Evolutionary conservation across 805 yeast genomes (phyloP).

Genomic region (Spathaspora hagerdaliae): DNA sequence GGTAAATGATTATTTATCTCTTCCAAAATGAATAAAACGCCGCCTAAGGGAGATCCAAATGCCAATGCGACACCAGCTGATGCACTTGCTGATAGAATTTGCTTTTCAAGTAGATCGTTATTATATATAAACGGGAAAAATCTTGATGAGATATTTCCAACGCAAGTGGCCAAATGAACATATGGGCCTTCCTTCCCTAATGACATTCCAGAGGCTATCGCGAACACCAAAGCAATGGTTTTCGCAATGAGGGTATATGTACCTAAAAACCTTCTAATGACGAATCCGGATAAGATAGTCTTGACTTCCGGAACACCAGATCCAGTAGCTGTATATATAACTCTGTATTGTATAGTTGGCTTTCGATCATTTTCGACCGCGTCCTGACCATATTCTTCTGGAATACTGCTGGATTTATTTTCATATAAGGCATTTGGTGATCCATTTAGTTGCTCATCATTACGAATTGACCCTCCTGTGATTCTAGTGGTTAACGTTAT

Average conservation of each 20-base stretch:
- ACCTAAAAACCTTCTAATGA: slow-evolving; percentile 51
- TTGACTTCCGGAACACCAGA: slow-evolving; percentile 63
- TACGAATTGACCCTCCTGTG: slow-evolving; percentile 11
- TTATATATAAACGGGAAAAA: slow-evolving; percentile 40
- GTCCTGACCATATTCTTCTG: not conserved
- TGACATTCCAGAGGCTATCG: slow-evolving; percentile 55
- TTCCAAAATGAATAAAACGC: slow-evolving; percentile 52
- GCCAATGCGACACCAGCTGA: slow-evolving; percentile 59
- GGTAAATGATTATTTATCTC: slow-evolving; percentile 55
- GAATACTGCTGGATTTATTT: not conserved
- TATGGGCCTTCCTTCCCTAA: slow-evolving; percentile 63
- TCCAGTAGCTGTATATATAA: slow-evolving; percentile 51
- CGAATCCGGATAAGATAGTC: slow-evolving; percentile 56
- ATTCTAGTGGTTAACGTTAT: slow-evolving; percentile 46
- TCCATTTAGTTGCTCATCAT: not conserved
- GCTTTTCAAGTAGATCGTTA: slow-evolving; percentile 50
- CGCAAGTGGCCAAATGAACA: slow-evolving; percentile 57
- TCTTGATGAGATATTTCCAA: slow-evolving; percentile 51
- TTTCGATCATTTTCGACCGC: not conserved
- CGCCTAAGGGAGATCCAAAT: slow-evolving; percentile 59
- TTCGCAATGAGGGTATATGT: slow-evolving; percentile 47
- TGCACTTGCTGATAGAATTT: slow-evolving; percentile 52
- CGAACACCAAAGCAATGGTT: slow-evolving; percentile 44
- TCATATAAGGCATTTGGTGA: not conserved
- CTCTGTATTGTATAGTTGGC: slow-evolving; percentile 11